These are phyloP conservation scores for Aspergillus sp. DNA, from an alignment of 2,329 filamentous ascomycete species.

Conservation along the genomic window DNA sequence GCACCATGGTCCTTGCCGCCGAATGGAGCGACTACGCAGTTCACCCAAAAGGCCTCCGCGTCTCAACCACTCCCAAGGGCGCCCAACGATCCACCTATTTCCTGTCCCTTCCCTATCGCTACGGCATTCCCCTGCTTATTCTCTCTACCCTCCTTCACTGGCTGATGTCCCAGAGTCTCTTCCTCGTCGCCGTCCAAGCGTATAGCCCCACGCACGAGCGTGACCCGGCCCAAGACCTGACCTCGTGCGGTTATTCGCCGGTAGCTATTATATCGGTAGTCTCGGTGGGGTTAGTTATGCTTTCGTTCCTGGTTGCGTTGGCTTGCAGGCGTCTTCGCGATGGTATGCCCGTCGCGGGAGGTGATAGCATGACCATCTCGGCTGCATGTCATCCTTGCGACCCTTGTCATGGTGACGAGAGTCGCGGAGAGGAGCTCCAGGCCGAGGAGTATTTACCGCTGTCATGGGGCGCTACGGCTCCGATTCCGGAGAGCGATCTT, in stretches of 20 bases:
- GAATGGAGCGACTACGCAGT: slow-evolving; percentile 49
- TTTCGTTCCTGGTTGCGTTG: slow-evolving; percentile 14
- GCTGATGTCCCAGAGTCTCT: slow-evolving; percentile 46
- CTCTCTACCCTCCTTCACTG: slow-evolving; percentile 40
- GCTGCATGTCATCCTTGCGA: slow-evolving; percentile 29
- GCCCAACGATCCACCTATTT: slow-evolving; percentile 43
- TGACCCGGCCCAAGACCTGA: neutral
- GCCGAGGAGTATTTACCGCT: neutral
- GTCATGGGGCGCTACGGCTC: neutral
- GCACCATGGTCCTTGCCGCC: slow-evolving; percentile 44
- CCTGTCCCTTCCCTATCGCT: slow-evolving; percentile 18
- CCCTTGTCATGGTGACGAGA: neutral
- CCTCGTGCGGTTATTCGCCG: slow-evolving; percentile 9
- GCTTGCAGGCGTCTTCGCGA: slow-evolving; percentile 17
- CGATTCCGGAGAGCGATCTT: neutral
- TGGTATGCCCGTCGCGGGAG: slow-evolving; percentile 28
- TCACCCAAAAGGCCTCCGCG: slow-evolving; percentile 35
- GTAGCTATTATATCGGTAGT: slow-evolving; percentile 11
- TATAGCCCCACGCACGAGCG: neutral
- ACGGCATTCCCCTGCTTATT: slow-evolving; percentile 37
- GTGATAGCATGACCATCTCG: slow-evolving; percentile 31
- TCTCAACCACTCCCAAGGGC: slow-evolving; percentile 33
- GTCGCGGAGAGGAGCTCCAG: no score
- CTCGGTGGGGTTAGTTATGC: slow-evolving; percentile 15
- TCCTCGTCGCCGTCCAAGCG: slow-evolving; percentile 33